phyloP scores from a whole-genome alignment of 345 rosid species.

The Chamaenerion angustifolium region DNA sequence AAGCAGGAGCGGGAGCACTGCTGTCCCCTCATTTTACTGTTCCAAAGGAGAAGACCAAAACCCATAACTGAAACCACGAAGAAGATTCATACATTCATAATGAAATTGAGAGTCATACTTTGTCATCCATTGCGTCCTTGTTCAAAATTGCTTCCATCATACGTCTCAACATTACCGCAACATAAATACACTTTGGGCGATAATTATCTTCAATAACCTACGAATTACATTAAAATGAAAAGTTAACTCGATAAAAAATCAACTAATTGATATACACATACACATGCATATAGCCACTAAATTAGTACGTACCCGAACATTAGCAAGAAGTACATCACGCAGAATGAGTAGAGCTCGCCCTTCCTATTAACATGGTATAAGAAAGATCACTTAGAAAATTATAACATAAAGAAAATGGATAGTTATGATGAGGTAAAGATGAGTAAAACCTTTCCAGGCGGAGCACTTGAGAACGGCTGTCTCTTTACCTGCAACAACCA shows the following conservation, averaged over 20 bases:
- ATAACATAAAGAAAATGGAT: neutral
- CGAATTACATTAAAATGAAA: slow-evolving; percentile 6
- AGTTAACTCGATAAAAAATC: neutral
- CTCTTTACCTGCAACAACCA: slow-evolving; percentile 36
- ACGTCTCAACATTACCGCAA: slow-evolving; percentile 88
- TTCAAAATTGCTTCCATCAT: slow-evolving; percentile 87
- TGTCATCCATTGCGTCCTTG: slow-evolving; percentile 98
- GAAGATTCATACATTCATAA: too few species aligned
- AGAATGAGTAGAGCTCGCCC: slow-evolving; percentile 48
- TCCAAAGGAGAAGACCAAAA: too few species aligned
- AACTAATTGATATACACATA: neutral
- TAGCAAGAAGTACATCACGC: slow-evolving; percentile 71
- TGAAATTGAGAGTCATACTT: slow-evolving; percentile 26
- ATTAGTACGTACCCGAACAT: slow-evolving; percentile 60
- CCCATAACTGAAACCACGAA: neutral
- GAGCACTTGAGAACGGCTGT: slow-evolving; percentile 20
- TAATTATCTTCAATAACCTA: slow-evolving; percentile 59
- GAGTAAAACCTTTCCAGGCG: slow-evolving; percentile 31
- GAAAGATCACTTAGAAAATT: neutral
- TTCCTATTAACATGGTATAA: slow-evolving; percentile 30
- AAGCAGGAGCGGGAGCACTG: too few species aligned
- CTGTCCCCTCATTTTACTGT: too few species aligned
- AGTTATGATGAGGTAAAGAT: neutral
- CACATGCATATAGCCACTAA: neutral
- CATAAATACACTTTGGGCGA: slow-evolving; percentile 84